phyloP scores from a whole-genome alignment of 371 early-diverging fungal genomes.

The Saksenaea vasiformis region DNA sequence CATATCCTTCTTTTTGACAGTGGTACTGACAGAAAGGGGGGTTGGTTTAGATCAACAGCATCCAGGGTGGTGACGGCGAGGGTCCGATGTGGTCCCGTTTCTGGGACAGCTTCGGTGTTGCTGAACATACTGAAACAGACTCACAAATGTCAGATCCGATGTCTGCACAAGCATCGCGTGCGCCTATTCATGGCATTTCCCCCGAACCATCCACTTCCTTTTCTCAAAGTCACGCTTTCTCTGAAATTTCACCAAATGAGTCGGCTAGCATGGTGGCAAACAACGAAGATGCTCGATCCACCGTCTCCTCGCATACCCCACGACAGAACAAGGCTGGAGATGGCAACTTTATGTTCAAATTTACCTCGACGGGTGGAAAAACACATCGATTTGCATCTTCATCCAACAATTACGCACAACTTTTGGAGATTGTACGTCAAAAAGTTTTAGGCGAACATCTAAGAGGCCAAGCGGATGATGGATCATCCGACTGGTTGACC shows the following conservation, averaged over 20 bases:
- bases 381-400: conserved; percentile 29
- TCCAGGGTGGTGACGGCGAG: conserved; percentile 48
- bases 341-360: conserved; percentile 28
- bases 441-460: conserved; percentile 23
- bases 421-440: conserved; percentile 19
- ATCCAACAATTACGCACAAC: conserved; percentile 16
- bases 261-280: conserved; percentile 47
- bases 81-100: conserved; percentile 55
- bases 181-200: conserved; percentile 24
- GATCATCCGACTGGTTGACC: conserved; percentile 44
- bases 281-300: conserved; percentile 23
- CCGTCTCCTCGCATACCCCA: conserved; percentile 13
- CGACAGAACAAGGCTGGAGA: conserved; percentile 7
- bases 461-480: conserved; percentile 1
- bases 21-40: neutral
- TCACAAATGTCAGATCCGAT: conserved; percentile 43
- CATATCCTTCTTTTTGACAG: neutral
- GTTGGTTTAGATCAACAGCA: conserved; percentile 32
- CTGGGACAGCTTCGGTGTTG: conserved; percentile 51
- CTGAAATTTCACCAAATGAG: conserved; percentile 54
- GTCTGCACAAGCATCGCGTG: conserved; percentile 9
- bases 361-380: conserved; percentile 25
- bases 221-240: conserved; percentile 33
- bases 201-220: conserved; percentile 44
- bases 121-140: conserved; percentile 35